phyloP scores from a whole-genome alignment of 106 monocot species.

The Phalaenopsis aphrodite region DNA sequence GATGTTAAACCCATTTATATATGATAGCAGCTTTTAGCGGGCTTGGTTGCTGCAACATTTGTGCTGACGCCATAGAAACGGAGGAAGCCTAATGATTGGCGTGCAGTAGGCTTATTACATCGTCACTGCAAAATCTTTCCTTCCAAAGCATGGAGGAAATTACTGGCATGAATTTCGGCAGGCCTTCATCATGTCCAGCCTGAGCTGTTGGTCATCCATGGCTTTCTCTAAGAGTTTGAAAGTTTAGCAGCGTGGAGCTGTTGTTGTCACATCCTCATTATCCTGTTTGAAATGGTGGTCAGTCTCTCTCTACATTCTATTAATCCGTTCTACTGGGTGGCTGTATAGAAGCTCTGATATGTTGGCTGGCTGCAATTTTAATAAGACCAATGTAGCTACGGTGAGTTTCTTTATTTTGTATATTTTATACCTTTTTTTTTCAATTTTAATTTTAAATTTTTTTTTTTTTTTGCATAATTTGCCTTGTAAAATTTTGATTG shows the following conservation, averaged over 20 bases:
- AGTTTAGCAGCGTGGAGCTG: background rate
- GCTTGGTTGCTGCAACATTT: background rate
- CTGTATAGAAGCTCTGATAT: too few relatives aligned
- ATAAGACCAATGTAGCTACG: background rate
- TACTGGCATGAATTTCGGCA: background rate
- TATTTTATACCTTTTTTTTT: background rate
- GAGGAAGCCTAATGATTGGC: background rate
- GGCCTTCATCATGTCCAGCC: background rate
- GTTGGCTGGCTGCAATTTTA: too few relatives aligned
- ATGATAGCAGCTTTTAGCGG: conserved; percentile 6
- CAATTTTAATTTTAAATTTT: too few relatives aligned
- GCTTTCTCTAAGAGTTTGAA: background rate
- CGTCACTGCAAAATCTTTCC: background rate
- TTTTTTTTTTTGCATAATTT: conserved; percentile 7
- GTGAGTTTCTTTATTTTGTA: conserved; percentile 2
- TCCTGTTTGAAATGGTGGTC: too few relatives aligned
- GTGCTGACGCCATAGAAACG: background rate
- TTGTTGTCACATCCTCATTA: too few relatives aligned
- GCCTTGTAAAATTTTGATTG: conserved; percentile 9
- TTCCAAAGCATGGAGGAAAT: background rate
- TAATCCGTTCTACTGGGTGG: too few relatives aligned
- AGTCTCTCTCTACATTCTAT: too few relatives aligned
- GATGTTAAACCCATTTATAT: conserved; percentile 96
- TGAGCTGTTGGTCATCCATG: background rate
- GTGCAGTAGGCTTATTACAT: background rate